These are phyloP conservation scores for Penicillium sp. DNA, from an alignment of 2,329 filamentous ascomycete species.

Conservation along the genomic window DNA sequence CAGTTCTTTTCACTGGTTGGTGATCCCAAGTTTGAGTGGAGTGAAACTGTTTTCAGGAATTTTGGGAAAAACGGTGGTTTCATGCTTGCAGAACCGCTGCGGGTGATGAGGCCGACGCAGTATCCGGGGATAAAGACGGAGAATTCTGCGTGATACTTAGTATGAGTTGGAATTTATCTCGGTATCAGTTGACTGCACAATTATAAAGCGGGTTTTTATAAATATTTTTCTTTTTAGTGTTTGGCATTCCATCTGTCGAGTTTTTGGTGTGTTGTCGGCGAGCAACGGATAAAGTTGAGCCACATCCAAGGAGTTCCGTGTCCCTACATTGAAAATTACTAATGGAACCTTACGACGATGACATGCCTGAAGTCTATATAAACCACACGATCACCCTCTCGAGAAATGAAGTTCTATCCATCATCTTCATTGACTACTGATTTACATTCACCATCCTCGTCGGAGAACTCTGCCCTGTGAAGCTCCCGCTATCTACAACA, in stretches of 20 bases:
- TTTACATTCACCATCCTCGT: background rate
- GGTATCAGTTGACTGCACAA: background rate
- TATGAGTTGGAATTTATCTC: background rate
- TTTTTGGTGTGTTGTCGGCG: background rate
- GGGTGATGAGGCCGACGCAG: slow-evolving; percentile 5
- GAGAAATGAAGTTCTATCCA: background rate
- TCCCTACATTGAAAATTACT: background rate
- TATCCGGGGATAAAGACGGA: slow-evolving; percentile 1
- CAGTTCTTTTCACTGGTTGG: slow-evolving; percentile 4
- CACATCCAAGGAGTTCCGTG: background rate
- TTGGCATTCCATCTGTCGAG: background rate
- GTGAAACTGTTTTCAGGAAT: slow-evolving; percentile 8
- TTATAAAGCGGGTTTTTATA: background rate
- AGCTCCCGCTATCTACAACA: background rate
- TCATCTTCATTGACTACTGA: background rate
- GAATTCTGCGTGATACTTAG: background rate
- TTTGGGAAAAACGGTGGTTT: slow-evolving; percentile 10
- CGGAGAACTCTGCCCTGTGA: background rate
- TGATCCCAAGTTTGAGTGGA: slow-evolving; percentile 7
- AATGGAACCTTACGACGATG: background rate
- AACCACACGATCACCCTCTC: background rate
- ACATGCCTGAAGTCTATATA: background rate
- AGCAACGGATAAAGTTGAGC: background rate
- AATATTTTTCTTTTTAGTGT: background rate
- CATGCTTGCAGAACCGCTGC: slow-evolving; percentile 3